Evolutionary conservation across 768 basidiomycete genomes (phyloP).

Genomic region (Mycena latifolia): DNA sequence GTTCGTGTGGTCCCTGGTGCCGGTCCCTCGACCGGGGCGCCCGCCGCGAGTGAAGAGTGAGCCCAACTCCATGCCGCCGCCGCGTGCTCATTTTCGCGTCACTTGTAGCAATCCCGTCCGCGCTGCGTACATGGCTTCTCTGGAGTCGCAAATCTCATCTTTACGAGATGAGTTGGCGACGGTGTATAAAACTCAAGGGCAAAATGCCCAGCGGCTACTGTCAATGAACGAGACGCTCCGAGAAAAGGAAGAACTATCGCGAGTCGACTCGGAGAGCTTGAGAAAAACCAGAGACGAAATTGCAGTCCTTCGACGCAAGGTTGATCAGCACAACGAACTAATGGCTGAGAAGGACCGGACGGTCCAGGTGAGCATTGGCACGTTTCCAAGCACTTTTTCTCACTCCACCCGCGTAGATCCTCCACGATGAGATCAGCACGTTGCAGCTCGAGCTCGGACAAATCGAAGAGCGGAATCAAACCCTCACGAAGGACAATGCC

Average conservation of each 20-base stretch:
- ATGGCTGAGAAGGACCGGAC: constrained; percentile 92
- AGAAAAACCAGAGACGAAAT: constrained; percentile 85
- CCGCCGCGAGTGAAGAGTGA: constrained; percentile 80
- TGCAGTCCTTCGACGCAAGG: constrained; percentile 75
- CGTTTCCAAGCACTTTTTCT: constrained; percentile 16
- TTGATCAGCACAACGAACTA: constrained; percentile 86
- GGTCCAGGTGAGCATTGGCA: constrained; percentile 74
- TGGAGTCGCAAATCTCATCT: constrained; percentile 94
- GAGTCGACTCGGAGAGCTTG: constrained; percentile 85
- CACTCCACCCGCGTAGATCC: constrained; percentile 63
- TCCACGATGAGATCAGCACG: constrained; percentile 96
- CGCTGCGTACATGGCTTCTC: constrained; percentile 89
- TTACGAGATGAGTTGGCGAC: constrained; percentile 93
- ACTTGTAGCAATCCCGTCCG: constrained; percentile 82
- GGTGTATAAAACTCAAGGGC: constrained; percentile 95
- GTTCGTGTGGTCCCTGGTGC: constrained; percentile 74
- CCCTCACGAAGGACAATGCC: constrained; percentile 93
- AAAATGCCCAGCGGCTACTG: constrained; percentile 93
- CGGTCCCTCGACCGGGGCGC: constrained; percentile 62
- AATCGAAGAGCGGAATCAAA: constrained; percentile 88
- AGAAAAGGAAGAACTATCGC: constrained; percentile 90
- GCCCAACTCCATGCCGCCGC: constrained; percentile 41
- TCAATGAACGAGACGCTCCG: constrained; percentile 96
- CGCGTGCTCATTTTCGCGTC: constrained; percentile 33
- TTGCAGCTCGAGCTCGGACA: constrained; percentile 92